Evolutionary conservation across 352 stramenopile species (phyloP), one percentile per base, ranked within the genome.

Genomic region (Globisporangium iwayamae): DNA sequence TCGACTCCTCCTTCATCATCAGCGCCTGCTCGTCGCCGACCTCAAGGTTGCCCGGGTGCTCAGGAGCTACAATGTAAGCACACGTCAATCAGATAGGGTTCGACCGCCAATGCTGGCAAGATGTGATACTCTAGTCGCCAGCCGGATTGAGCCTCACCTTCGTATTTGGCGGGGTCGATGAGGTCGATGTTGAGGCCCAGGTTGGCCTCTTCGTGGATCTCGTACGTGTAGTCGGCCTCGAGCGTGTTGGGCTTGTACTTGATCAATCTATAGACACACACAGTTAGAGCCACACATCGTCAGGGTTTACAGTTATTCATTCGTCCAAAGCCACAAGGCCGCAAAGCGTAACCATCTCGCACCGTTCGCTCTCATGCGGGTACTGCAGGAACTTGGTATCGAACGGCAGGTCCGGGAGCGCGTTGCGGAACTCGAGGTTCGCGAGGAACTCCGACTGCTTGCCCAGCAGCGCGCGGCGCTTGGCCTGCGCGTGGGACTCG

Each of bases 371-470:
- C 47, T 94, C 86, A 59, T 92, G 81, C 36, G 84, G 84, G 62
- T 94, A 94, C 64, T 89, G 72, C 51, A 94, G 73, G 60, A 94
- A 94, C 71, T 94, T 94, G 59, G 86, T 89, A 57, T 94, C 86
- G 64, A 94, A 94, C 25, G 86, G 86, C 52, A 94, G 65, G 56
- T 94, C 86, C 39, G 86, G 86, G 58, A 94, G 69, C 71, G 74
- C 63, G 59, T 94, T 94, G 48, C 86, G 86, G 67, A 94, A 94
- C 72, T 93, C 86, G 28, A 94, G 72, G 28, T 65, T 91, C 13
- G 81, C 76, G 45, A 94, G 65, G 61, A 94, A 94, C 67, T 94
- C 86, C 60, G 83, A 93, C 66, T 94, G 84, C 59, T 91, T 91
- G 48, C 86, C 86, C 51, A 94, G 66, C 16, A 94, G 71, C 25